Evolutionary conservation across 148 eudicot genomes (phyloP), one percentile per base, ranked within the genome.

Genomic region (Chenopodium quinoa): DNA sequence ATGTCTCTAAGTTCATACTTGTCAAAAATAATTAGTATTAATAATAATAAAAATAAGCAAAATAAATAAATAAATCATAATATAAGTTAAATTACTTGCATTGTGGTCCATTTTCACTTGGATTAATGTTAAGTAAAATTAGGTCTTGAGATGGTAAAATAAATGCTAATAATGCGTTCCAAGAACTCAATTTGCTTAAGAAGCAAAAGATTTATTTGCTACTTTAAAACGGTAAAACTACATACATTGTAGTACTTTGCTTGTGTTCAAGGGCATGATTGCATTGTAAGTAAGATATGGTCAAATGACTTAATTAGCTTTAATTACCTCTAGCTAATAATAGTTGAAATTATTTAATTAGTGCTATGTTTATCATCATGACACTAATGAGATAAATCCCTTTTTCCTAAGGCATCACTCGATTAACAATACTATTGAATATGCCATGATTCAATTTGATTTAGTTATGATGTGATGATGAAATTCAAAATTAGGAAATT

Each of bases 1-100:
- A 81, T 83, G 90, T 83, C 63, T 66, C 19, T 34, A 20, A 82
- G 63, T 37, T 32, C 22, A 60, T 48, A 14, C 6, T 56, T 56
- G 22, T 56, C 3, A 0, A 56, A 56, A 56, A 56, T 4, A 14
- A 52, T 1, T 17, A 13, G 17, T 17, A 56, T 2, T 17, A 17
- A 56, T 14, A 56, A 56, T 54, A 54, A 54, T 54, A 54, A 54
- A 17, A 11, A 54, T 14, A 56, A 56, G 5, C 17, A 56, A 14
- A 56, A 14, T 17, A 64, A 64, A 54, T n/a, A 8, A 65, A 9
- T 11, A 50, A 50, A 50, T 50, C 14, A 50, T 50, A 50, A 50
- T 13, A 32, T 64, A 2, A 34, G 12, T 8, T 25, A 69, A 44
- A 29, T 71, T 31, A 50, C 29, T 50, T 31, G 48, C 37, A 46